Evolutionary conservation across 495 filamentous ascomycete species (phyloP), one percentile per base, ranked within the genome.

Genomic region (Hyaloscypha hepaticicola): DNA sequence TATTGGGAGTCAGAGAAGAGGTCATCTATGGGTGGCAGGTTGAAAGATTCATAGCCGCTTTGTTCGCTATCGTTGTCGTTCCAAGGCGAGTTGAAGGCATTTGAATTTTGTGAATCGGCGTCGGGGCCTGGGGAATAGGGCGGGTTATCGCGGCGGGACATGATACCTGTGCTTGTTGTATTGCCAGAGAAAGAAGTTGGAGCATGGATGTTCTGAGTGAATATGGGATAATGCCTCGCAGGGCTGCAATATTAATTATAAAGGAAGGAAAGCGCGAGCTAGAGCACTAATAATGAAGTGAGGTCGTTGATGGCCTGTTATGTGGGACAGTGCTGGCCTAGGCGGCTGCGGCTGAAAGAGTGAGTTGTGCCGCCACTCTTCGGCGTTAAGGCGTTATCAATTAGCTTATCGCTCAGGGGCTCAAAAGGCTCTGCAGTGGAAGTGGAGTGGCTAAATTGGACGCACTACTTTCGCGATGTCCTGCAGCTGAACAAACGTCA

Each of bases 21-120:
- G 21, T 48, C n/a, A 48, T 57, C 41, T 33, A 67, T 56, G 11
- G 60, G 52, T 22, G 65, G 53, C 8, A 67, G 55, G 63, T 34
- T 55, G 22, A 67, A 27, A 25, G 57, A 56, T 8, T 50, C 28
- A 19, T 55, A 58, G 33, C 11, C 25, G 22, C 22, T 24, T 53
- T 53, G 50, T 53, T 7, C 22, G 22, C 8, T 8, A 45, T 45
- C 38, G 38, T 19, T 19, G 19, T 57, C 55, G 55, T 27, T 58
- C 65, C 65, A 67, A 16, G 49, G 58, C 22, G 63, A 65, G 25
- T 26, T 22, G 6, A 4, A 9, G 34, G 61, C 21, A 33, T 57
- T 34, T 0, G 56, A 58, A 31, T 45, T 45, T 7, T 24, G 56
- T 58, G n/a, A n/a, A n/a, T n/a, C n/a, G n/a, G n/a, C 28, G 33